These are phyloP conservation scores for Jamesozyma piceae DNA, from an alignment of 805 yeast genomes.

Conservation along the genomic window DNA sequence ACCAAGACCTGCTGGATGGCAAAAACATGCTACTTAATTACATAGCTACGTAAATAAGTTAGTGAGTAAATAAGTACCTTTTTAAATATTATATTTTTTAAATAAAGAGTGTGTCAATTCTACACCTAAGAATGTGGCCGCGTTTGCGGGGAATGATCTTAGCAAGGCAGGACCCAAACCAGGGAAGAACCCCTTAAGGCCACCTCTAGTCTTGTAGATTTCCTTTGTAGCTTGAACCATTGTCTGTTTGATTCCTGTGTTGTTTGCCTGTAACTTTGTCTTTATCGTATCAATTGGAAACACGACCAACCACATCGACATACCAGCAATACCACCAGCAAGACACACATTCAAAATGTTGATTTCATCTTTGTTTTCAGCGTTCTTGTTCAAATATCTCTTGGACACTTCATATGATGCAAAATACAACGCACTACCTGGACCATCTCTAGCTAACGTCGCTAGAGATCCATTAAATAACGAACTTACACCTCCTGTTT, in stretches of 20 bases:
- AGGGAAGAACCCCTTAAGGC: constrained; percentile 89
- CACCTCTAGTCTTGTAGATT: constrained; percentile 61
- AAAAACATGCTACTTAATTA: constrained; percentile 17
- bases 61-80: neutral
- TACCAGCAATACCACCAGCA: constrained; percentile 95
- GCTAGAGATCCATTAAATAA: constrained; percentile 87
- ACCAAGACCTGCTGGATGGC: constrained; percentile 64
- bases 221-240: constrained; percentile 56
- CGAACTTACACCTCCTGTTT: constrained; percentile 74
- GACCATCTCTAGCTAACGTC: constrained; percentile 92
- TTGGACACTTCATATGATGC: constrained; percentile 87
- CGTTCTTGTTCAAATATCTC: constrained; percentile 41
- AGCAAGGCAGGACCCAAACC: constrained; percentile 93
- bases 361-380: constrained; percentile 35
- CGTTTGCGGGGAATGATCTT: constrained; percentile 95
- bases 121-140: constrained; percentile 96
- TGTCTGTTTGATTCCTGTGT: constrained; percentile 34
- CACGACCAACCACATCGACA: constrained; percentile 92
- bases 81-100: constrained; percentile 26
- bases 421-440: constrained; percentile 91
- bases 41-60: neutral
- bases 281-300: constrained; percentile 96
- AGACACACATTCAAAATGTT: constrained; percentile 67
- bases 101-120: constrained; percentile 55
- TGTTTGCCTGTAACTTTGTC: constrained; percentile 32